Evolutionary conservation across 108 stramenopile species (phyloP), one percentile per base, ranked within the genome.

Genomic region (Mediolabrus comicus): DNA sequence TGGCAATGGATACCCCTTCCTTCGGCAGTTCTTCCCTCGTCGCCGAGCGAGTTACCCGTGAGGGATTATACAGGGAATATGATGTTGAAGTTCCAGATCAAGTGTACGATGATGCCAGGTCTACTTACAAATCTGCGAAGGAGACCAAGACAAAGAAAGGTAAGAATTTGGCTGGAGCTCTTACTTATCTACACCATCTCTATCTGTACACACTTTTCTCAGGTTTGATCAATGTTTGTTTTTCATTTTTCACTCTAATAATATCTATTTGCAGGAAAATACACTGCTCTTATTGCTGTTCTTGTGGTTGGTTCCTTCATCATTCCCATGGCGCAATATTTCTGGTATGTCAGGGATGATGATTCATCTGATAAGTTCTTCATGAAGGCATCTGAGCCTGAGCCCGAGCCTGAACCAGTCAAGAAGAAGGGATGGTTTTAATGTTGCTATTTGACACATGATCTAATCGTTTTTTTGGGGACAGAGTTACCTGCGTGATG

Each of bases 311-410:
- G 97, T 31, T 95, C 94, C 33, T 97, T 97, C 84, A 80, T 97
- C 69, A 91, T 97, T 81, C 97, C 97, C 28, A 97, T 97, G 97
- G 97, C 94, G 16, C 97, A 97, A 79, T 97, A 97, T 77, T 97
- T 94, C 67, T 97, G 97, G 97, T 97, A 96, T 80, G 92, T 97
- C 27, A 81, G 77, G 30, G 93, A 95, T 72, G 93, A 95, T 62
- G 89, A 92, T 61, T 88, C 87, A 32, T 81, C 89, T 24, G 93
- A 95, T 38, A 78, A 84, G 71, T 93, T 93, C 86, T 93, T 93
- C 66, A 66, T 74, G 30, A 65, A 66, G 53, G 68, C 67, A 41
- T 72, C 83, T 16, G 80, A 73, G 27, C 74, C 78, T 29, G 77
- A 69, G 13, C 83, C 84, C n/a, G 80, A 79, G 19, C 85, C 86